Base-by-base conservation (phyloP, 2,329 filamentous ascomycete species). In the Ophiosphaerella herpotricha region DNA sequence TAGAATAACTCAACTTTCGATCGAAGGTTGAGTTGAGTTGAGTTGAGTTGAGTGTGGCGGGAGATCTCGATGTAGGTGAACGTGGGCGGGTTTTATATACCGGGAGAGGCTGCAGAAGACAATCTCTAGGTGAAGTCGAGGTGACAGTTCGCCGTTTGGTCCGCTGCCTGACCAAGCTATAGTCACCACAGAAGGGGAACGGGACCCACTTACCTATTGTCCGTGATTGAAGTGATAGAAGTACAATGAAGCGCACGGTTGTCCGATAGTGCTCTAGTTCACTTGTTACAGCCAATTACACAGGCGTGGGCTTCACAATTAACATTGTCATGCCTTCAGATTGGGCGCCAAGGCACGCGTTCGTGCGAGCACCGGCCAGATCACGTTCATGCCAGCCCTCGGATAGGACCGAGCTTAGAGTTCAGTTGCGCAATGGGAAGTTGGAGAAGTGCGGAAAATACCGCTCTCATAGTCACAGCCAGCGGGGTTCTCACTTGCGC, bases 61-160 rank as follows among this genome's bases (percentile, higher is more conserved):
- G 21, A 55, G 42, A 53, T 69, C 63, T 67, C 41, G 63, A 66
- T 52, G 53, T 41, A 62, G 61, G 60, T 65, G 57, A 50, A 67
- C 58, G 52, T 49, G 54, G 39, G 60, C 14, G 16, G 11, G 26
- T 39, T 56, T 57, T 63, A 59, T 63, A 59, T 56, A 62, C 43
- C 43, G 24, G 46, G 32, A 32, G 33, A 14, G 42, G 44, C 46
- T 41, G 52, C 38, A 39, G 38, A 41, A 42, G 46, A 40, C 37
- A 35, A 40, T 36, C 31, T 14, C 35, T 35, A 57, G 48, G 62
- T 65, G 62, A 64, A 60, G 43, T 47, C 39, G 44, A 49, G 43
- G 60, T 63, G 54, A 60, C 53, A 23, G 35, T 43, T 36, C 37
- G 49, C 43, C 56, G 65, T 64, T 63, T 61, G 63, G 46, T 18